Percentiles rank a stretch among this genome's conserved stretches.
These are phyloP conservation scores for Dicorynia guianensis DNA, from an alignment of 306 rosid species.

Conservation along the genomic window DNA sequence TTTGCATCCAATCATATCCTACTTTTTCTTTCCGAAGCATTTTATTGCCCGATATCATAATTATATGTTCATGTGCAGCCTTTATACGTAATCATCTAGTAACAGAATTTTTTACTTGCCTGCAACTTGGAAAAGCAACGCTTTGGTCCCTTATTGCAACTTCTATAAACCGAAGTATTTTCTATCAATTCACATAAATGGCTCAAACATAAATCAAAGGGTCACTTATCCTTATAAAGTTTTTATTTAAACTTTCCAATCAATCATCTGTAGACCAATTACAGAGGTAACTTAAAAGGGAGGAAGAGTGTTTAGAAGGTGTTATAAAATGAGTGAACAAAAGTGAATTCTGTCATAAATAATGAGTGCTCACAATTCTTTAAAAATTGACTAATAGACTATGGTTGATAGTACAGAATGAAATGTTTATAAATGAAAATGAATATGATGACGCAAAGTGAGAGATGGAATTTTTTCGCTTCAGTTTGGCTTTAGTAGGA, in stretches of 20 bases:
- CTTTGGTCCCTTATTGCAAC: conserved; percentile 32
- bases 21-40: conserved; percentile 35
- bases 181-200: conserved; percentile 37
- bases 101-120: conserved; percentile 47
- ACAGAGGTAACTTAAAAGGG: conserved; percentile 20
- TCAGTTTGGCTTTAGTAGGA: too few relatives aligned
- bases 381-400: too few relatives aligned
- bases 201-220: conserved; percentile 52
- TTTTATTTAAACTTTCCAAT: conserved; percentile 29
- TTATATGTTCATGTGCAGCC: conserved; percentile 9
- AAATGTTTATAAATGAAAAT: background rate
- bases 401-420: background rate
- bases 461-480: too few relatives aligned
- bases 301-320: too few relatives aligned
- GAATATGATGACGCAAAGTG: background rate
- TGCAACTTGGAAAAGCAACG: conserved; percentile 34
- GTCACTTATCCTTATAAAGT: conserved; percentile 31
- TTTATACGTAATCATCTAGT: conserved; percentile 36
- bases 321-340: too few relatives aligned
- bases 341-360: too few relatives aligned
- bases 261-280: conserved; percentile 12
- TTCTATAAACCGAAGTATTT: conserved; percentile 3
- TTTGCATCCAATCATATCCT: conserved; percentile 47
- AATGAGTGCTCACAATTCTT: too few relatives aligned
- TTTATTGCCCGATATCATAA: conserved; percentile 28